These are phyloP conservation scores for Wallacemonas collosoma DNA, from an alignment of 208 protist species.

Conservation along the genomic window DNA sequence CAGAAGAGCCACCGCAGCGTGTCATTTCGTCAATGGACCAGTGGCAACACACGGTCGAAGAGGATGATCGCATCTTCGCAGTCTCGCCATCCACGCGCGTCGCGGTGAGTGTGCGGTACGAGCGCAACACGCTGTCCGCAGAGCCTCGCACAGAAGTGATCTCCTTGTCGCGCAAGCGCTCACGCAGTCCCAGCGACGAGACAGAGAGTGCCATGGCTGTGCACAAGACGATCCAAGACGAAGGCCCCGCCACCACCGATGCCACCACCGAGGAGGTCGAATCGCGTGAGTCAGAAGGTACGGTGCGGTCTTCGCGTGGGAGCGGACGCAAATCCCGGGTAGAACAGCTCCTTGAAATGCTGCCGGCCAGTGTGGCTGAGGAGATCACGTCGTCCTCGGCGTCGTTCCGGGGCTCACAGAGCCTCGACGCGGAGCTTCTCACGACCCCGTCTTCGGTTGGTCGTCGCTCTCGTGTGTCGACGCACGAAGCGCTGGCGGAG, in stretches of 20 bases:
- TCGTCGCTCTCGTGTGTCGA: conserved; percentile 18
- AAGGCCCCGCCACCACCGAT: conserved; percentile 20
- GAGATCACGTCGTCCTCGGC: conserved; percentile 32
- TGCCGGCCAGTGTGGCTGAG: conserved; percentile 34
- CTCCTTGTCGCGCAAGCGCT: neutral
- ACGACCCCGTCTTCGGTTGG: neutral
- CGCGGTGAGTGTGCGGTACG: conserved; percentile 11
- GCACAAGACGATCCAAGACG: no score
- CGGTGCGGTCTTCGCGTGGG: conserved; percentile 10
- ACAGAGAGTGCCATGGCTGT: neutral
- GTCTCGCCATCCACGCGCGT: conserved; percentile 11
- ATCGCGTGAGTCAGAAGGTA: neutral
- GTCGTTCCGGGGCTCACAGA: no score
- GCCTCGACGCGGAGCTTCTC: no score
- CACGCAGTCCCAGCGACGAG: neutral
- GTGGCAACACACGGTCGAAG: neutral
- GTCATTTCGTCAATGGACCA: conserved; percentile 3
- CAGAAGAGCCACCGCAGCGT: neutral
- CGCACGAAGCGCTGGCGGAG: neutral
- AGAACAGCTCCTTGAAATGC: conserved; percentile 48
- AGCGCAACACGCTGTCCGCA: neutral
- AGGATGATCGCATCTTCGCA: conserved; percentile 19
- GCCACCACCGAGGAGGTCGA: neutral
- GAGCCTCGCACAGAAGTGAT: neutral
- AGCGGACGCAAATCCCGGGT: conserved; percentile 34